Conservation (phyloP, 192 early-diverging fungal genomes). For the Anaeromyces robustus region DNA sequence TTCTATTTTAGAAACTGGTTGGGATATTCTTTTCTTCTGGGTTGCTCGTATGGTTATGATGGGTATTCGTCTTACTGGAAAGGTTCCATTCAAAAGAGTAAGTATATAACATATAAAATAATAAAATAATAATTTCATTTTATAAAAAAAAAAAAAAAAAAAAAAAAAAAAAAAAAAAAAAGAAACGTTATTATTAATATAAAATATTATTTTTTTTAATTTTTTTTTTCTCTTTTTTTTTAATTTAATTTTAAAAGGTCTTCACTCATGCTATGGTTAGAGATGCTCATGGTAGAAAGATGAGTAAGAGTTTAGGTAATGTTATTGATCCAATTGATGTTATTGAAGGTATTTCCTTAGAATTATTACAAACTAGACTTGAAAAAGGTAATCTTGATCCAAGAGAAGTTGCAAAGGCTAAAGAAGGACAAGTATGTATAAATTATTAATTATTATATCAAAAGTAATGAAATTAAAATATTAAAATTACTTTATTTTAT, state of each 20-base stretch:
- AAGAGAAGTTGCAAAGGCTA: constrained; percentile 74
- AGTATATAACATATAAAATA: too few species aligned
- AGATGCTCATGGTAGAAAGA: constrained; percentile 96
- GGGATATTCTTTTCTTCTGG: constrained; percentile 99
- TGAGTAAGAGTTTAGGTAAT: constrained; percentile 92
- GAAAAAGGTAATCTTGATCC: constrained; percentile 76
- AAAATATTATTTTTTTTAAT: too few species aligned
- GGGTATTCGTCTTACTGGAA: constrained; percentile 54
- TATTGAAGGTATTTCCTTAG: constrained; percentile 79
- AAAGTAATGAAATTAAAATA: too few species aligned
- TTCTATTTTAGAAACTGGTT: constrained; percentile 84
- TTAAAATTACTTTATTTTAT: not conserved
- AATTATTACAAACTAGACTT: constrained; percentile 59
- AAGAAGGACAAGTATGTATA: constrained; percentile 43
- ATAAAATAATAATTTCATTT: too few species aligned
- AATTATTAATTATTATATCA: not conserved
- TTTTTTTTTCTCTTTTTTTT: too few species aligned
- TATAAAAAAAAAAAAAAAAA: too few species aligned
- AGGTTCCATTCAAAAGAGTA: constrained; percentile 72
- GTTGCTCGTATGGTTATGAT: constrained; percentile 99
- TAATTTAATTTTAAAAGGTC: too few species aligned
- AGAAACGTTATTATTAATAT: not conserved
- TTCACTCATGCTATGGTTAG: constrained; percentile 97
- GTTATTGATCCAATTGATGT: constrained; percentile 96
- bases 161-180: too few species aligned